Conservation (phyloP, 768 basidiomycete genomes). For the Paxillus ammoniavirescens region DNA sequence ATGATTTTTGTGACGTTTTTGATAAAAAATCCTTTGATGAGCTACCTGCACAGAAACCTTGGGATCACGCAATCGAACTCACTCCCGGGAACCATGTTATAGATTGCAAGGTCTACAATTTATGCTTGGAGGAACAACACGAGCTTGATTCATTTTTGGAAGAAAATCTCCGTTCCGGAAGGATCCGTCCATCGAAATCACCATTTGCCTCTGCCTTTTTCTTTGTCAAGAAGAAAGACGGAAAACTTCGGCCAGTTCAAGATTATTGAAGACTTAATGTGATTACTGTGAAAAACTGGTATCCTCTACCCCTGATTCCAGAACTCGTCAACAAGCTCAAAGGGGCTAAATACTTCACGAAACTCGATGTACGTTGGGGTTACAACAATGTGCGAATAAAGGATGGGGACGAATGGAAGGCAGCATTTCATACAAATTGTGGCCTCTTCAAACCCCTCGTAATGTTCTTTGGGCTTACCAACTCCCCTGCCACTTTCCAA, state of each 20-base stretch:
- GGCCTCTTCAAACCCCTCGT: conserved; percentile 27
- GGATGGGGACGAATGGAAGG: conserved; percentile 31
- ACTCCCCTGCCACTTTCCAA: conserved; percentile 25
- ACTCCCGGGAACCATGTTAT: conserved; percentile 1
- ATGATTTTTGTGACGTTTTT: conserved; percentile 18
- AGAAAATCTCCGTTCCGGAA: conserved; percentile 18
- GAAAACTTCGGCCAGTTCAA: conserved; percentile 26
- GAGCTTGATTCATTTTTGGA: conserved; percentile 21
- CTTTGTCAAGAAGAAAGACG: conserved; percentile 37
- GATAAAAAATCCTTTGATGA: conserved; percentile 17
- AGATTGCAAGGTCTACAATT: conserved; percentile 7
- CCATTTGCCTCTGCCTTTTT: conserved; percentile 23
- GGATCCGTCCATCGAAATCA: conserved; percentile 19
- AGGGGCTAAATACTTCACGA: conserved; percentile 25
- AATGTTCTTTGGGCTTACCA: conserved; percentile 29
- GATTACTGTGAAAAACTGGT: conserved; percentile 26
- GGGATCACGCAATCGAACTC: conserved; percentile 9
- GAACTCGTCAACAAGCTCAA: conserved; percentile 26
- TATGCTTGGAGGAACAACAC: conserved; percentile 16
- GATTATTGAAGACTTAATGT: conserved; percentile 32
- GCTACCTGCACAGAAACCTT: conserved; percentile 13
- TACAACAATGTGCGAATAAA: conserved; percentile 34
- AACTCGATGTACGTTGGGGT: conserved; percentile 29
- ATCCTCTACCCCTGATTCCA: conserved; percentile 24
- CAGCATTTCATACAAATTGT: conserved; percentile 26